Evolutionary conservation across 164 flowering plant species (phyloP).

Genomic region (Macadamia tetraphylla): DNA sequence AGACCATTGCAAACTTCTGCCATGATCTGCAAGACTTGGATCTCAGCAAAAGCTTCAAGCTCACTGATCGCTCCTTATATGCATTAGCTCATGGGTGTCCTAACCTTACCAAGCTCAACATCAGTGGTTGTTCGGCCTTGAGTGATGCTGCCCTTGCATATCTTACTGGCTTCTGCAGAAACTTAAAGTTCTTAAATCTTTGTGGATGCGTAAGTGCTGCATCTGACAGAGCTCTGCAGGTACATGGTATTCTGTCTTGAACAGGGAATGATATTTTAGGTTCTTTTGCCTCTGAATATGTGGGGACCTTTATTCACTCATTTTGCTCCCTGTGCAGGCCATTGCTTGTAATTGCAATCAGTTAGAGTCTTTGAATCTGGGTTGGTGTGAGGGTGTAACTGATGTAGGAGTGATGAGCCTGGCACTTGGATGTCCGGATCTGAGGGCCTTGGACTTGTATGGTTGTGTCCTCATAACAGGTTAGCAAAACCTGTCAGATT

Average conservation of each 20-base stretch:
- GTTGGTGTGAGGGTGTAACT: conserved; percentile 85
- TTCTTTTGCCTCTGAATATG: not conserved
- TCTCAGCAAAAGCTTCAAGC: conserved; percentile 89
- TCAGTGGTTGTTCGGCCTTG: conserved; percentile 93
- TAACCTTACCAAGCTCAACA: conserved; percentile 67
- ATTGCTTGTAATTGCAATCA: conserved; percentile 65
- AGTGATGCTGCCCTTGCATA: conserved; percentile 62
- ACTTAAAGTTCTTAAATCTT: conserved; percentile 64
- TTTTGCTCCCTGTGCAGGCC: conserved; percentile 47
- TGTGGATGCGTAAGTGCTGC: conserved; percentile 89
- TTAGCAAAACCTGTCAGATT: not conserved
- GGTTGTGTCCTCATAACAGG: conserved; percentile 92
- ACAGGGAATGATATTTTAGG: not conserved
- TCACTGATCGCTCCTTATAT: conserved; percentile 65
- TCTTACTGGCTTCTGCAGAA: conserved; percentile 50
- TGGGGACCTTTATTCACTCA: not conserved
- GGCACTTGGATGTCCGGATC: conserved; percentile 88
- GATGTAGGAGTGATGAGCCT: conserved; percentile 83
- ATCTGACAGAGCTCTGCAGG: conserved; percentile 72
- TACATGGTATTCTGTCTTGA: conserved; percentile 7
- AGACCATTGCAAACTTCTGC: conserved; percentile 62
- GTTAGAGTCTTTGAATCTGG: conserved; percentile 69
- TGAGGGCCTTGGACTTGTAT: conserved; percentile 78
- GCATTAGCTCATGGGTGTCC: conserved; percentile 87
- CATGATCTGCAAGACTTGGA: conserved; percentile 86